Conservation (phyloP, 177 flowering plant genomes). For the Vitis hybrid region DNA sequence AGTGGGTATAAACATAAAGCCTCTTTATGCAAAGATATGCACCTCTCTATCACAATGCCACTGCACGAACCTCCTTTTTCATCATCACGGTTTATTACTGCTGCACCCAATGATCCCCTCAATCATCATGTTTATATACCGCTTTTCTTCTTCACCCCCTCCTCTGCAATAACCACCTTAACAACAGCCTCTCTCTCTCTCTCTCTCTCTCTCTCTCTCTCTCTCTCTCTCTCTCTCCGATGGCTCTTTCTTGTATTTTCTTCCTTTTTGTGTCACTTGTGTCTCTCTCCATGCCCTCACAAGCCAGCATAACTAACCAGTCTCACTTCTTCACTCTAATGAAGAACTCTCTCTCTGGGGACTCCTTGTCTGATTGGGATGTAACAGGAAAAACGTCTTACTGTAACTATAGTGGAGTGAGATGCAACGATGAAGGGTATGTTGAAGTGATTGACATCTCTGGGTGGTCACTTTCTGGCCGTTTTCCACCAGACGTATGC, state of each 20-base stretch:
- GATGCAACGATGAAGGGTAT: constrained; percentile 52
- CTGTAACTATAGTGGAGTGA: constrained; percentile 71
- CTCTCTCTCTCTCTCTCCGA: constrained; percentile 9
- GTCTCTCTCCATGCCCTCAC: constrained; percentile 22
- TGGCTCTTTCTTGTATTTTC: constrained; percentile 19
- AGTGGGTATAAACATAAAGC: constrained; percentile 60
- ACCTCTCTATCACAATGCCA: constrained; percentile 14
- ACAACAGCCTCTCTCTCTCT: neutral
- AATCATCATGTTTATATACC: constrained; percentile 46
- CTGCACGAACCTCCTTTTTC: constrained; percentile 30
- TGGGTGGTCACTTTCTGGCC: constrained; percentile 60
- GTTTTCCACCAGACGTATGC: constrained; percentile 62
- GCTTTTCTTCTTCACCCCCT: constrained; percentile 32
- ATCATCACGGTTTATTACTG: constrained; percentile 26
- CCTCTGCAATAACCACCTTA: constrained; percentile 25
- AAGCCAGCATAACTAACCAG: constrained; percentile 31
- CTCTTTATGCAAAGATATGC: constrained; percentile 49
- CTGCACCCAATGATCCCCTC: constrained; percentile 45
- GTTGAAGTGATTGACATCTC: constrained; percentile 54
- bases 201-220: constrained; percentile 1
- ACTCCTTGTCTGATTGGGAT: constrained; percentile 51
- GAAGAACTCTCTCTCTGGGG: constrained; percentile 57
- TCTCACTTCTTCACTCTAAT: constrained; percentile 66
- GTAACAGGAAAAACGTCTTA: constrained; percentile 20
- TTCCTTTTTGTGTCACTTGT: constrained; percentile 20